Percentiles rank a stretch among this genome's conserved stretches.
Evolutionary conservation across 1,284 basidiomycete species (phyloP).

Genomic region (Ustilago xerochloae): DNA sequence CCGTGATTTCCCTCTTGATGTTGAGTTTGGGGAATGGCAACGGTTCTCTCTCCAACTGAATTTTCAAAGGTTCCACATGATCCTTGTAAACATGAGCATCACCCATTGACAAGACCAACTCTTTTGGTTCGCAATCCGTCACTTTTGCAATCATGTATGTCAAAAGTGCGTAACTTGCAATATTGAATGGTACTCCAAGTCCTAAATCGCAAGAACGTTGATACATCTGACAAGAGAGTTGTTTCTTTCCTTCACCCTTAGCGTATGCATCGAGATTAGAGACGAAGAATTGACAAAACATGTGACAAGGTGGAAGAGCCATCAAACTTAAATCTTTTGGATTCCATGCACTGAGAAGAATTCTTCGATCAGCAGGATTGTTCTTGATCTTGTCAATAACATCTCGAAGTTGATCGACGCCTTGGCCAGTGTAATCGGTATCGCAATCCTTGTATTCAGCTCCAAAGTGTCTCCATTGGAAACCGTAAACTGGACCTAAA

Average conservation of each 20-base stretch:
- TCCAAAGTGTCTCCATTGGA: constrained; percentile 98
- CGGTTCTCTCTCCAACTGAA: constrained; percentile 83
- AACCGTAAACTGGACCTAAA: constrained; percentile 95
- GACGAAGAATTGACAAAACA: constrained; percentile 99
- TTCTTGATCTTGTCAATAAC: constrained; percentile 91
- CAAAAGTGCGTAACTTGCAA: constrained; percentile 94
- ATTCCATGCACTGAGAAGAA: constrained; percentile 96
- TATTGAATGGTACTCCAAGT: constrained; percentile 93
- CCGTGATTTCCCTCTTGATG: constrained; percentile 75
- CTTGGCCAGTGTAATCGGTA: constrained; percentile 80
- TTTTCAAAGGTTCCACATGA: constrained; percentile 84
- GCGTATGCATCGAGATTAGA: constrained; percentile 69
- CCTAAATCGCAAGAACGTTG: constrained; percentile 97
- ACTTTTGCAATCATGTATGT: constrained; percentile 96
- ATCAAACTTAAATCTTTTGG: constrained; percentile 90
- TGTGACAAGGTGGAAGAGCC: constrained; percentile 97
- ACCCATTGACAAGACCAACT: constrained; percentile 89
- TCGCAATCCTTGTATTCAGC: constrained; percentile 87
- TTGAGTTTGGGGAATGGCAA: constrained; percentile 83
- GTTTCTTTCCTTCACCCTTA: constrained; percentile 52
- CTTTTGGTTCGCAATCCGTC: constrained; percentile 84
- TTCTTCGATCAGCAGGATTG: constrained; percentile 93
- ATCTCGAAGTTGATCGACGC: constrained; percentile 90
- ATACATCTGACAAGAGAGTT: constrained; percentile 92
- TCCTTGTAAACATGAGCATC: constrained; percentile 97